phyloP scores from a whole-genome alignment of 208 protist species.

The Acanthamoeba rhysodes region DNA sequence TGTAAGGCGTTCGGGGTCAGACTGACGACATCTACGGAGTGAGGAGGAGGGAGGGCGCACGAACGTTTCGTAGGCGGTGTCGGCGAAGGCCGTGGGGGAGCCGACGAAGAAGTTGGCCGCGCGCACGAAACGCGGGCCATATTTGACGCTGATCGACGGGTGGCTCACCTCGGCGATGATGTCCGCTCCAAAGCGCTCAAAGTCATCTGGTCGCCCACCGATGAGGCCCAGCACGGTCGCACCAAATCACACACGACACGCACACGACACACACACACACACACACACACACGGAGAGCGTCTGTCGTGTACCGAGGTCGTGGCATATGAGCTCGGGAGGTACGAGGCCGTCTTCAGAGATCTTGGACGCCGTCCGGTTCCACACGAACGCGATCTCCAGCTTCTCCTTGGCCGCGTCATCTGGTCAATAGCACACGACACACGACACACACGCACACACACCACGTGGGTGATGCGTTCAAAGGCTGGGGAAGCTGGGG shows the following conservation, averaged over 20 bases:
- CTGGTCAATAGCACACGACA: neutral
- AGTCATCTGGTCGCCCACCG: neutral
- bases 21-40: too few relatives aligned
- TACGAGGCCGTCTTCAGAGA: conserved; percentile 55
- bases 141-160: conserved; percentile 74
- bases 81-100: conserved; percentile 80
- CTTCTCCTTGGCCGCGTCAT: neutral
- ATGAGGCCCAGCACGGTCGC: neutral
- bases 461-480: neutral
- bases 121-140: conserved; percentile 69
- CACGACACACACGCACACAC: neutral
- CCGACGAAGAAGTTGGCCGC: conserved; percentile 77
- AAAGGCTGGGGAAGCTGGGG: too few relatives aligned
- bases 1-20: neutral
- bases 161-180: conserved; percentile 84
- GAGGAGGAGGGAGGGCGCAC: neutral
- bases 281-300: too few relatives aligned
- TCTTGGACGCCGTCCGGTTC: conserved; percentile 77
- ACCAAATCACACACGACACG: neutral
- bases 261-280: too few relatives aligned
- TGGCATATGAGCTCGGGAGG: conserved; percentile 53
- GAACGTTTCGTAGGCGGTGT: neutral
- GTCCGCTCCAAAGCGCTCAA: conserved; percentile 30
- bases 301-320: conserved; percentile 70
- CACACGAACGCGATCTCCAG: conserved; percentile 82